phyloP scores from a whole-genome alignment of 2,329 filamentous ascomycete species.

The Microcyclospora pomicola region DNA sequence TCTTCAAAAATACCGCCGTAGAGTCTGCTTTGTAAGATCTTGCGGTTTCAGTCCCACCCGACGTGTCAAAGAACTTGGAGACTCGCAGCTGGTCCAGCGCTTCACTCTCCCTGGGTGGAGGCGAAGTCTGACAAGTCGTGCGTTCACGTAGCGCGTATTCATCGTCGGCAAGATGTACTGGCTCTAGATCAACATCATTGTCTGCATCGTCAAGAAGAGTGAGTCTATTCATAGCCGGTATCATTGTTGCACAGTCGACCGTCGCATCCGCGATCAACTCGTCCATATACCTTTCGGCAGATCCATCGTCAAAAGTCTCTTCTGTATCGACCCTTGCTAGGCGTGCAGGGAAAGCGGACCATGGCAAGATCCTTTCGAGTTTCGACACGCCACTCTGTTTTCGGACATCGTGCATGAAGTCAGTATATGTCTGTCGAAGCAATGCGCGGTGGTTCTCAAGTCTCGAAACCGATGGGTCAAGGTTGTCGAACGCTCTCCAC shows the following conservation, averaged over 20 bases:
- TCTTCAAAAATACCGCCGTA: too few species aligned
- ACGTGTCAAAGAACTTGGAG: too few species aligned
- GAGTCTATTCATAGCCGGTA: constrained; percentile 38
- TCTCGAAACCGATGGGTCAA: constrained; percentile 4
- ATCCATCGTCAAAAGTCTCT: constrained; percentile 29
- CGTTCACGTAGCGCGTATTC: too few species aligned
- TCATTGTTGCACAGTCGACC: constrained; percentile 27
- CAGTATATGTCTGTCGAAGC: constrained; percentile 7
- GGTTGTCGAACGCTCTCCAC: constrained; percentile 29
- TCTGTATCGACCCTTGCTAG: constrained; percentile 25
- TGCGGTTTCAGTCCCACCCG: too few species aligned
- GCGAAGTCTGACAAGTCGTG: too few species aligned
- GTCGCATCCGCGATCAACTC: constrained; percentile 21
- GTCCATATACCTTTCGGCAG: constrained; percentile 23
- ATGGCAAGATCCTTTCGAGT: constrained; percentile 29
- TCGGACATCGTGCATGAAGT: constrained; percentile 15
- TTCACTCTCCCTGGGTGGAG: too few species aligned
- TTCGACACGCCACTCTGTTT: constrained; percentile 30
- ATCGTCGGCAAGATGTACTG: constrained; percentile 4
- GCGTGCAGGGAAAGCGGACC: constrained; percentile 35
- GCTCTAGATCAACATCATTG: constrained; percentile 24
- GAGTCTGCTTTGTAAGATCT: too few species aligned
- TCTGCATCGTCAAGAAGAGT: constrained; percentile 28
- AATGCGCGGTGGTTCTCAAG: constrained; percentile 21
- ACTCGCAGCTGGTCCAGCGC: too few species aligned